A percentile compares a stretch with the other conserved stretches of the same genome.
Evolutionary conservation across 2,329 filamentous ascomycete genomes (phyloP).

Genomic region (Leptographium galeiforme): DNA sequence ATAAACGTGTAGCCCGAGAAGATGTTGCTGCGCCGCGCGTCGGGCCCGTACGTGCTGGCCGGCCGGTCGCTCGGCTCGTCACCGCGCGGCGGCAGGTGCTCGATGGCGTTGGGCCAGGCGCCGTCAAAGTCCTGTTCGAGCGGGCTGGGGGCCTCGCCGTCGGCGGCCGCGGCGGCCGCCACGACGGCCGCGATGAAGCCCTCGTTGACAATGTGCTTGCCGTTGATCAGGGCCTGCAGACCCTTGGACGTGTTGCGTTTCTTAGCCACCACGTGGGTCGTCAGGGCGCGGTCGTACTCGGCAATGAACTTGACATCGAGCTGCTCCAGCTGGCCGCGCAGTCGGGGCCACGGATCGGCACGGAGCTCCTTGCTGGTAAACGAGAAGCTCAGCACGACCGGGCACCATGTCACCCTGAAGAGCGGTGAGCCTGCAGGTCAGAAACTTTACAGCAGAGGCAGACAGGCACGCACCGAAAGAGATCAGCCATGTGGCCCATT

Average conservation of each 20-base stretch:
- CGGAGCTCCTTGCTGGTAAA: slow-evolving; percentile 59
- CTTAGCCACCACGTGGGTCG: slow-evolving; percentile 77
- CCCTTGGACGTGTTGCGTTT: slow-evolving; percentile 85
- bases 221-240: slow-evolving; percentile 74
- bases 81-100: slow-evolving; percentile 60
- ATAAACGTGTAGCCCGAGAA: slow-evolving; percentile 85
- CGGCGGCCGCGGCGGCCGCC: slow-evolving; percentile 37
- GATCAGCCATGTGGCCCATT: slow-evolving; percentile 55
- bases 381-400: slow-evolving; percentile 70
- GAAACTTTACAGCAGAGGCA: no score
- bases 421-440: no score
- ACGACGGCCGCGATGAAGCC: slow-evolving; percentile 63
- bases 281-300: slow-evolving; percentile 56
- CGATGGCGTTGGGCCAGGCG: slow-evolving; percentile 62
- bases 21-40: slow-evolving; percentile 50
- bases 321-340: slow-evolving; percentile 57
- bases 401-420: slow-evolving; percentile 71
- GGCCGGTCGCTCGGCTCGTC: slow-evolving; percentile 61
- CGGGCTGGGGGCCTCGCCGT: slow-evolving; percentile 36
- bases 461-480: slow-evolving; percentile 37
- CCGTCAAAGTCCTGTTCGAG: slow-evolving; percentile 70
- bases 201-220: slow-evolving; percentile 60
- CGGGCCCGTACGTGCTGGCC: slow-evolving; percentile 57
- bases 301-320: slow-evolving; percentile 78
- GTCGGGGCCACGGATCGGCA: slow-evolving; percentile 45